Evolutionary conservation across 768 basidiomycete species (phyloP).

Genomic region (Boletus coccyginus): DNA sequence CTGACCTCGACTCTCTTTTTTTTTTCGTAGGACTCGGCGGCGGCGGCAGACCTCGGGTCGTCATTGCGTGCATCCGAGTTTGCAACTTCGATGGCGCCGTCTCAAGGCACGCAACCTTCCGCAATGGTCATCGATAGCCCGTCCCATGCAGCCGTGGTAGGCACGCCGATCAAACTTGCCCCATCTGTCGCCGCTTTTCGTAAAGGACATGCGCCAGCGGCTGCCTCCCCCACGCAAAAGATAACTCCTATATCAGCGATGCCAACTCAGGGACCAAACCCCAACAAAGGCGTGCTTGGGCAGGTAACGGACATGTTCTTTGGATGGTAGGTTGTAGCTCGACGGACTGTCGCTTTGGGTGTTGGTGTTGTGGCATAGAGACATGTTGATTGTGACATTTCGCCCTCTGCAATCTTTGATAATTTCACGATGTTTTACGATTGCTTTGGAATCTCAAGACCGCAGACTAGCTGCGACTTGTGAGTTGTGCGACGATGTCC

Average conservation of each 20-base stretch:
- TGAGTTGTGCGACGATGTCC: not conserved
- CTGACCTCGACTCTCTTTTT: not conserved
- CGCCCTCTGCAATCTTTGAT: no score
- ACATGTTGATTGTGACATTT: not conserved
- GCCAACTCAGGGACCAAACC: slow-evolving; percentile 28
- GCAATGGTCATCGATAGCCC: slow-evolving; percentile 50
- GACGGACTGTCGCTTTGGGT: not conserved
- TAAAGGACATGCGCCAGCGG: slow-evolving; percentile 36
- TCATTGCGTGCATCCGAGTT: slow-evolving; percentile 25
- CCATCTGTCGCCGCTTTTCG: slow-evolving; percentile 74
- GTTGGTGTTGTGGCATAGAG: not conserved
- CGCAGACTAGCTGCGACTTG: not conserved
- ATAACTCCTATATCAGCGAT: slow-evolving; percentile 8
- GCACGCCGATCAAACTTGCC: slow-evolving; percentile 70
- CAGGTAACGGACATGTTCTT: slow-evolving; percentile 81
- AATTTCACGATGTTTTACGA: not conserved
- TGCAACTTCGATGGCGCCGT: slow-evolving; percentile 1
- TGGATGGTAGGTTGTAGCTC: slow-evolving; percentile 56
- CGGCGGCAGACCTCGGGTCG: slow-evolving; percentile 46
- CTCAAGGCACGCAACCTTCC: slow-evolving; percentile 29
- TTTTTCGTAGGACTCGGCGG: slow-evolving; percentile 52
- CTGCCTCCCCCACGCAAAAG: slow-evolving; percentile 24
- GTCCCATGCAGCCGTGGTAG: slow-evolving; percentile 43
- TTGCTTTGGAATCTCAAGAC: not conserved
- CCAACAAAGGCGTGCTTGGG: slow-evolving; percentile 61